A percentile compares a stretch with the other conserved stretches of the same genome.
Conservation (phyloP, 2,329 filamentous ascomycete species). For the Thielaviopsis populi region DNA sequence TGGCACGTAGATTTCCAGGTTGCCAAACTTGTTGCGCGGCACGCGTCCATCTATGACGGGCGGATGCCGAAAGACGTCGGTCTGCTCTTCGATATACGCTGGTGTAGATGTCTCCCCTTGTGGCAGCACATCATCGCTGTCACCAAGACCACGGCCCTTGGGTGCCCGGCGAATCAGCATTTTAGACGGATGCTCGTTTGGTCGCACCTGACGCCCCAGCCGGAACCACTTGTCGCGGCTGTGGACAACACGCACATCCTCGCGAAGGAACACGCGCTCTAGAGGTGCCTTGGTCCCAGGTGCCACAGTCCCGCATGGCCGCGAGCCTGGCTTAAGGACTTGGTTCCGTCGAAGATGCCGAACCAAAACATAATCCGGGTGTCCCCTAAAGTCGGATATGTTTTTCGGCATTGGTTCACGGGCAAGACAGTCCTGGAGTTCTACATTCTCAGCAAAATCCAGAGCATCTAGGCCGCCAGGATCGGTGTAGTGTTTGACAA, state of each 20-base stretch:
- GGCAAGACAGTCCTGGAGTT: constrained; percentile 55
- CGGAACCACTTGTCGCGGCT: constrained; percentile 86
- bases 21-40: constrained; percentile 85
- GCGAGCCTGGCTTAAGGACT: constrained; percentile 56
- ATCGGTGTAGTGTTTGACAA: constrained; percentile 34
- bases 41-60: constrained; percentile 60
- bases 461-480: constrained; percentile 38
- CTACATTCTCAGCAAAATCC: constrained; percentile 71
- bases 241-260: constrained; percentile 62
- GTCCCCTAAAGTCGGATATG: constrained; percentile 73
- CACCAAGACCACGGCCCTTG: constrained; percentile 21
- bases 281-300: constrained; percentile 47
- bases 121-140: constrained; percentile 23
- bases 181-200: constrained; percentile 70
- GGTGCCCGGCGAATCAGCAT: constrained; percentile 32
- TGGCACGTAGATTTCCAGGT: constrained; percentile 83
- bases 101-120: constrained; percentile 36
- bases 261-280: constrained; percentile 68
- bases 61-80: constrained; percentile 58
- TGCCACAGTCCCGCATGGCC: constrained; percentile 62
- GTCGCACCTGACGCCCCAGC: constrained; percentile 62
- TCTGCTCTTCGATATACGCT: constrained; percentile 48
- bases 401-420: constrained; percentile 76
- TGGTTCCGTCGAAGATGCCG: constrained; percentile 73
- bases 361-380: constrained; percentile 71